Evolutionary conservation across 305 asterid species (phyloP), one percentile per base, ranked within the genome.

Genomic region (Ilex paraguariensis): DNA sequence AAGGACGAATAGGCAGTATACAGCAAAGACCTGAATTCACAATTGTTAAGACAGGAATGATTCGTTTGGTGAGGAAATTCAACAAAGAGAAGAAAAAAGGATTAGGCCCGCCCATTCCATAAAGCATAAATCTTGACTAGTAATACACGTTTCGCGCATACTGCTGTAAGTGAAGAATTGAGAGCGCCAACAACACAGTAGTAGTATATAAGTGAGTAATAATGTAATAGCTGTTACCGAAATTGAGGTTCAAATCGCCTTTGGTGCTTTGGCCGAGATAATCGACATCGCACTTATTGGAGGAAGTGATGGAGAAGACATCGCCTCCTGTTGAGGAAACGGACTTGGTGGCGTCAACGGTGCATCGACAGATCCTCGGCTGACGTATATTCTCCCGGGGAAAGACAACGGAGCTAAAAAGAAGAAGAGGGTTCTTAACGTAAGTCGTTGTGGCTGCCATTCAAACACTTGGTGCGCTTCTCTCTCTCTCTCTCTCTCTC

Each of bases 221-320:
- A 21, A 3, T 36, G 42, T 36, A 36, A 36, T 5, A 12, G 52
- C 0, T 46, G 28, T 14, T 75, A 79, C 88, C 85, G 16, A 70
- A 61, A 66, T 74, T 82, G 76, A 81, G 82, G 79, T 79, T 86
- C 63, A 89, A 82, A 79, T 89, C 93, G 73, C 95, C 97, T 75
- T 75, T 84, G 46, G 97, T 89, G 81, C 97, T 89, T 88, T 89
- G 82, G 55, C 97, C 97, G 39, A 89, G 93, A 81, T 89, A 89
- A 61, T 89, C 97, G 39, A 84, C 77, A 60, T 77, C 82, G 48
- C 81, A 81, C 61, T 68, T 66, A 62, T 65, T 71, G 33, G 84
- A 65, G 13, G 91, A 75, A 48, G 84, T 83, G 14, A 82, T 86
- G 5, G 85, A 84, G 74, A 86, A 86, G 21, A 80, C 71, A 45